Evolutionary conservation across 345 rosid genomes (phyloP), one percentile per base, ranked within the genome.

Genomic region (Moringa oleifera): DNA sequence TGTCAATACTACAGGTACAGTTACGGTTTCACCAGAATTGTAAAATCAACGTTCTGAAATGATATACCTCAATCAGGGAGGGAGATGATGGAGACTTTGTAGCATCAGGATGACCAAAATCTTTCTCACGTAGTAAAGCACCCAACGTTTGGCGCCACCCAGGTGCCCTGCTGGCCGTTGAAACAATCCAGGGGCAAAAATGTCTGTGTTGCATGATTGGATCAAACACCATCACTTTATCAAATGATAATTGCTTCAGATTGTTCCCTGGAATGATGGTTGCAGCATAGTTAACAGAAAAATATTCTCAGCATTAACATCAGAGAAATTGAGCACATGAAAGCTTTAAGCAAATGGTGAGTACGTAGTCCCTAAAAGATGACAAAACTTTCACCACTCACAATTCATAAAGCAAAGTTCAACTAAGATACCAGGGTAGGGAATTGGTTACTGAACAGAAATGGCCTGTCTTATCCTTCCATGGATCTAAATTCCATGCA

Each of bases 131-230:
- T 33, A 57, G 79, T 75, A 95, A 74, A 59, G 97, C 97, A 64
- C 81, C 72, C 18, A 91, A 74, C 24, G 97, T 89, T 62, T 78
- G 95, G 60, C 82, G 76, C 97, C 97, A 91, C 37, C 97, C 99
- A 62, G 95, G 86, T 62, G 70, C 72, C 51, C 79, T 72, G 45
- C 73, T 71, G 52, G 79, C 75, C 20, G 76, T 55, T 71, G 96
- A 75, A 68, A 74, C 67, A 79, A 91, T 89, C 99, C 99, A 89
- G 20, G 96, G 96, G 77, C 99, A 91, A 75, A 87, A 95, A 74
- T 85, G 90, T 53, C 96, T 78, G 71, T 89, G 97, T 79, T 91
- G 99, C 70, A 86, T 83, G 64, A 88, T 77, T 24, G 94, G 95
- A 77, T 95, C 96, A 73, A 95, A 95, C 69, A 79, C 87, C 88